Evolutionary conservation across 805 yeast genomes (phyloP).

Genomic region (Schwanniomyces sp.): DNA sequence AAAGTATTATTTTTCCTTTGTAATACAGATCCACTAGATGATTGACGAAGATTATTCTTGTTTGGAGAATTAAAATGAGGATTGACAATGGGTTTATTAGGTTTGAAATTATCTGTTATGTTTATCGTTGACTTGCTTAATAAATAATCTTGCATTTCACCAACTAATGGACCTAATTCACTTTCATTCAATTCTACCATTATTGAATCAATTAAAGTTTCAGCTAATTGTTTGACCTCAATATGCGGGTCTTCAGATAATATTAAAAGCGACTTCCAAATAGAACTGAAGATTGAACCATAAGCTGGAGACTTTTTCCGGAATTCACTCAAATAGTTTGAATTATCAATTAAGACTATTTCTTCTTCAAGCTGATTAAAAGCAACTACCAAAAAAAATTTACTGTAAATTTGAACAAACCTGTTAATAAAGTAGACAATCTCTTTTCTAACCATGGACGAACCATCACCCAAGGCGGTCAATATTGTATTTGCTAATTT

Average conservation of each 20-base stretch:
- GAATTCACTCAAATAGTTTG: slow-evolving; percentile 60
- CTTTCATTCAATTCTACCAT: slow-evolving; percentile 62
- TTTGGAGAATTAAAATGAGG: slow-evolving; percentile 21
- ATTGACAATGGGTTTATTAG: slow-evolving; percentile 37
- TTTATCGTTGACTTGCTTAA: slow-evolving; percentile 48
- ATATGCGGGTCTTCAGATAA: slow-evolving; percentile 85
- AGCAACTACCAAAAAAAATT: slow-evolving; percentile 83
- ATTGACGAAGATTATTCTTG: slow-evolving; percentile 9
- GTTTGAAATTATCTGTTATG: slow-evolving; percentile 39
- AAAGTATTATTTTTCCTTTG: slow-evolving; percentile 23
- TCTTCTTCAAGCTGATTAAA: slow-evolving; percentile 84
- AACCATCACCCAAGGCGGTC: slow-evolving; percentile 77
- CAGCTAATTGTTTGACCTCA: slow-evolving; percentile 74
- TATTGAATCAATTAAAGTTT: slow-evolving; percentile 71
- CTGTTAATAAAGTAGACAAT: slow-evolving; percentile 74
- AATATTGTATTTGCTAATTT: slow-evolving; percentile 68
- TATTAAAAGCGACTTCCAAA: slow-evolving; percentile 83
- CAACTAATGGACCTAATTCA: slow-evolving; percentile 62
- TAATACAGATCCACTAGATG: slow-evolving; percentile 18
- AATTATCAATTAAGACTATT: slow-evolving; percentile 61
- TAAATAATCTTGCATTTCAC: slow-evolving; percentile 63
- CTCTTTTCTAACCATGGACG: slow-evolving; percentile 85
- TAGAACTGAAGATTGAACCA: slow-evolving; percentile 80
- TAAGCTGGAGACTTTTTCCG: slow-evolving; percentile 74
- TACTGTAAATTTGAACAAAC: slow-evolving; percentile 65